Base-by-base conservation (phyloP, 23 red algal species). In the Gracilariopsis chorda region DNA sequence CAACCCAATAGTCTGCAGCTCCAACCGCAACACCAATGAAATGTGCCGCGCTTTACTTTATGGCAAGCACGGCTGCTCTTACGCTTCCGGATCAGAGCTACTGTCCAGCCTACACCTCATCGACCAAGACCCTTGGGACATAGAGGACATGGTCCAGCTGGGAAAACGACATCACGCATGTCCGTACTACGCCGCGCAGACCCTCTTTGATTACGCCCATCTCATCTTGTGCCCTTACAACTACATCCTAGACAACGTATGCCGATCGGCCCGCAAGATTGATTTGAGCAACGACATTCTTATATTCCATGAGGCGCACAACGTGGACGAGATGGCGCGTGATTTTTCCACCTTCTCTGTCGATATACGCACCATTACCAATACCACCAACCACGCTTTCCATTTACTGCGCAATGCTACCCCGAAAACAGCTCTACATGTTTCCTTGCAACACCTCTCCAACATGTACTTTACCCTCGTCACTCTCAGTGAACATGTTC, bases 291-390 rank as follows among this genome's bases (percentile, higher is more conserved):
- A 79, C 34, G 74, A 84, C 32, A 28, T 94, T 25, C 27, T 94
- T 0, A 90, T 94, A 33, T 67, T 94, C 27, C 83, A 94, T 67
- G 92, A 94, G 51, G 92, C 92, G 0, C 92, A 94, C 78, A 94
- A 94, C 78, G 79, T 94, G 17, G 92, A 94, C 41, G 92, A 88
- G 16, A 28, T 47, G 33, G 86, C 82, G 55, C 42, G 82, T 14
- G 92, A 90, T 0, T 29, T 23, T 30, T 23, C 34, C 9, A 30
- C 25, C 27, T 63, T 63, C 34, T 63, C 58, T 19, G 58, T 30
- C 58, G 58, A 63, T 23, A 17, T 63, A 23, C n/a, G n/a, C n/a
- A n/a, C n/a, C n/a, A n/a, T n/a, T n/a, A n/a, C n/a, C n/a, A n/a
- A n/a, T n/a, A n/a, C n/a, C n/a, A n/a, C n/a, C n/a, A n/a, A n/a